A percentile compares a stretch with the other conserved stretches of the same genome.
phyloP scores from a whole-genome alignment of 495 filamentous ascomycete species.

The Talaromyces adpressus region DNA sequence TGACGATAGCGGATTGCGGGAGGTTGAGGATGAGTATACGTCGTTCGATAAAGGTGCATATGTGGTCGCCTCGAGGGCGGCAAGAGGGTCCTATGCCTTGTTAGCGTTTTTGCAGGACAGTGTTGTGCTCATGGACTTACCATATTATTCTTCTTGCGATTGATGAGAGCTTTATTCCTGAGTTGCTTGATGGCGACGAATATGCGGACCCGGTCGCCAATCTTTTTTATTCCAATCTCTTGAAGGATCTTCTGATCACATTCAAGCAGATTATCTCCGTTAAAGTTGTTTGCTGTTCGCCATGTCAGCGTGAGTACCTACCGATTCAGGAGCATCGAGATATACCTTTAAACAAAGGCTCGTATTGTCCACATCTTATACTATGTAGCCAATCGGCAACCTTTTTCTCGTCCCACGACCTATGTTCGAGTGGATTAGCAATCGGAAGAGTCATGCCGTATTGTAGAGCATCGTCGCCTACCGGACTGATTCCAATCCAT shows the following conservation, averaged over 20 bases:
- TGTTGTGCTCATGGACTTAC: slow-evolving; percentile 39
- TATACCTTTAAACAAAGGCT: slow-evolving; percentile 74
- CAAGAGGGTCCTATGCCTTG: slow-evolving; percentile 34
- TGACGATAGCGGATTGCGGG: slow-evolving; percentile 45
- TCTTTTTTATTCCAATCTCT: slow-evolving; percentile 97
- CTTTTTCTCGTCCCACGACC: slow-evolving; percentile 82
- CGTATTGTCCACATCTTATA: slow-evolving; percentile 90
- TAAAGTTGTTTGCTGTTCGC: slow-evolving; percentile 79
- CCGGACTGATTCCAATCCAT: slow-evolving; percentile 54
- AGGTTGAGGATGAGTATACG: slow-evolving; percentile 55
- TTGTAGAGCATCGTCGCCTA: slow-evolving; percentile 15
- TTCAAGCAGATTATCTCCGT: slow-evolving; percentile 90
- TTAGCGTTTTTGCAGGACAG: slow-evolving; percentile 12
- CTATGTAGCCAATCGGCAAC: slow-evolving; percentile 85
- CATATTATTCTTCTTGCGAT: slow-evolving; percentile 79
- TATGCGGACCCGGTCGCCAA: slow-evolving; percentile 88
- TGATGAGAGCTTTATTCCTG: slow-evolving; percentile 73
- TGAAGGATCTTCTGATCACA: slow-evolving; percentile 94
- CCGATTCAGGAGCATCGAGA: neutral
- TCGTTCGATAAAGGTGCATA: slow-evolving; percentile 60
- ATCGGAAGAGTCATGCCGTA: neutral
- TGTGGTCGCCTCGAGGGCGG: slow-evolving; percentile 33
- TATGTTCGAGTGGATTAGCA: slow-evolving; percentile 17
- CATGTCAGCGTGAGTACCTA: neutral
- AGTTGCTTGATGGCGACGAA: slow-evolving; percentile 90